Conservation (phyloP, 2,329 filamentous ascomycete genomes). For the Epichloe typhina region DNA sequence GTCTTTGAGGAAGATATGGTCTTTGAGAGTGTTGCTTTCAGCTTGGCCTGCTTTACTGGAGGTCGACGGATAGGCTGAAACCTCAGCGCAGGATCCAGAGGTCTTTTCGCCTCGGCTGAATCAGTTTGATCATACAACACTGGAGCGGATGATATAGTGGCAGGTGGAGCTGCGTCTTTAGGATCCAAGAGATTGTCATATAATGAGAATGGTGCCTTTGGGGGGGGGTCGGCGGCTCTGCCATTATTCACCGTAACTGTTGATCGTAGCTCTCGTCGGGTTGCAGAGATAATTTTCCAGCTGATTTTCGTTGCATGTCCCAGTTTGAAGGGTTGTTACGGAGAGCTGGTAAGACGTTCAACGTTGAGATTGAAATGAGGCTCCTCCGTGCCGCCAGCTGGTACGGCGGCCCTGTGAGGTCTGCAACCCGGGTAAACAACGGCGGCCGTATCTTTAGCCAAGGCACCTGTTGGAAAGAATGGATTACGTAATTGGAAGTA, state of each 20-base stretch:
- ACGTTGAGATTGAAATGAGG: too few relatives aligned
- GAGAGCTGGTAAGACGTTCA: not conserved
- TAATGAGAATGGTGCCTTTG: slow-evolving; percentile 48
- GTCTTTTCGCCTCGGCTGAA: slow-evolving; percentile 45
- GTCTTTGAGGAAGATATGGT: slow-evolving; percentile 21
- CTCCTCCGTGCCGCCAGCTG: too few relatives aligned
- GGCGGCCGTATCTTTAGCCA: too few relatives aligned
- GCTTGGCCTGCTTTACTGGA: slow-evolving; percentile 42
- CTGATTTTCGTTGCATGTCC: not conserved
- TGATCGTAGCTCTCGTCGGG: not conserved
- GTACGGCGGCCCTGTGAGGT: not conserved
- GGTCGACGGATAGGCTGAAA: slow-evolving; percentile 81
- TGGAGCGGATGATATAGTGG: slow-evolving; percentile 67
- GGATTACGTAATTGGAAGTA: too few relatives aligned
- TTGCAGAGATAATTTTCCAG: not conserved
- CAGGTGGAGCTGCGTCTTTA: slow-evolving; percentile 28
- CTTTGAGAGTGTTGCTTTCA: slow-evolving; percentile 47
- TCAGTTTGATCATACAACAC: slow-evolving; percentile 53
- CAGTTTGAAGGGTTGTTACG: not conserved
- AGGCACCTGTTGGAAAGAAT: too few relatives aligned
- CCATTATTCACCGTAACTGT: slow-evolving; percentile 12
- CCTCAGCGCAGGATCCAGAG: slow-evolving; percentile 48
- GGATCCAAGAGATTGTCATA: slow-evolving; percentile 75
- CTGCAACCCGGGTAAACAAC: too few relatives aligned
- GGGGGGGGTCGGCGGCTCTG: slow-evolving; percentile 19